phyloP scores from a whole-genome alignment of 2,329 filamentous ascomycete genomes.

The Albophoma yamanashiensis region DNA sequence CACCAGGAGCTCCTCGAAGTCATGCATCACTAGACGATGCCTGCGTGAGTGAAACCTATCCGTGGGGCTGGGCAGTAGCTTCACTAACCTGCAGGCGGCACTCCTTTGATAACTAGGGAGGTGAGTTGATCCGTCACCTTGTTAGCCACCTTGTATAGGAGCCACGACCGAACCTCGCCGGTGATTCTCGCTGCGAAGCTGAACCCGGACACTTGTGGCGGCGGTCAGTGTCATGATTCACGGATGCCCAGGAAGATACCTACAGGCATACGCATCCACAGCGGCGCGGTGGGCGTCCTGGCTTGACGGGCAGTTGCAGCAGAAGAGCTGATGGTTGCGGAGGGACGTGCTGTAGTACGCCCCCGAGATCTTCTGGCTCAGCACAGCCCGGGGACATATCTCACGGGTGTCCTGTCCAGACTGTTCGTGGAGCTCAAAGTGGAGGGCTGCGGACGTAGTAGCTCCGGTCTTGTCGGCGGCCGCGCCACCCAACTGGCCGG shows the following conservation, averaged over 20 bases:
- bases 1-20: conserved; percentile 1
- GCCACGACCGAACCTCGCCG: neutral
- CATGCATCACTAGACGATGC: neutral
- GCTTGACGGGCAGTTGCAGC: neutral
- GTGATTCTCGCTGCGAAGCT: conserved; percentile 1
- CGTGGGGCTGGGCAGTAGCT: neutral
- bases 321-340: neutral
- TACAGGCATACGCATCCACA: neutral
- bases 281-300: neutral
- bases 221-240: no score
- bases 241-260: neutral
- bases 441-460: neutral
- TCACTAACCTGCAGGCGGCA: neutral
- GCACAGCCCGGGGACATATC: neutral
- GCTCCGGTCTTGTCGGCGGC: neutral
- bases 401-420: neutral
- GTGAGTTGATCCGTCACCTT: neutral
- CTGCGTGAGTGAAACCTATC: neutral
- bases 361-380: neutral
- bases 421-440: conserved; percentile 1
- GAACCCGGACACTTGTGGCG: neutral
- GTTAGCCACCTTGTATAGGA: conserved; percentile 1
- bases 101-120: neutral
- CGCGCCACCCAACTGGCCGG: neutral
- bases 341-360: conserved; percentile 1